phyloP scores from a whole-genome alignment of 2,329 filamentous ascomycete genomes.

The Aphanoascus verrucosus region DNA sequence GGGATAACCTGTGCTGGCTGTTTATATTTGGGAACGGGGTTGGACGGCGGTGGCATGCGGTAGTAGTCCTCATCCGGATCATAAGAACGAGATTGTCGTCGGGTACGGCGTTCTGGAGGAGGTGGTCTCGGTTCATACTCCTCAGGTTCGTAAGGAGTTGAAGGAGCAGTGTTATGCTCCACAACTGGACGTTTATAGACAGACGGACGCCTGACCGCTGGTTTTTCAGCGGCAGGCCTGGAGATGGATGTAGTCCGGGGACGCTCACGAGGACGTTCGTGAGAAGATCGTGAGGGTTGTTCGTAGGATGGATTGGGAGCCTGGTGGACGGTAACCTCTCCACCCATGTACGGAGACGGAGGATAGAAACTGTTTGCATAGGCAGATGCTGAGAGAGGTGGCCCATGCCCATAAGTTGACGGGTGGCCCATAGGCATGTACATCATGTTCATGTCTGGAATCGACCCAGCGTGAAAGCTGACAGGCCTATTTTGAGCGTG shows the following conservation, averaged over 20 bases:
- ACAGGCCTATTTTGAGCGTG: conserved; percentile 28
- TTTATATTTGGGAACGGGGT: conserved; percentile 18
- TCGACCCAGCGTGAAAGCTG: conserved; percentile 29
- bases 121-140: conserved; percentile 22
- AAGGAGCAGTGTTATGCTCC: conserved; percentile 25
- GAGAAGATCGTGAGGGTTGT: conserved; percentile 7
- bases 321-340: conserved; percentile 18
- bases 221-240: conserved; percentile 25
- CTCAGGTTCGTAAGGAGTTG: conserved; percentile 16
- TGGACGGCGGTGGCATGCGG: conserved; percentile 34
- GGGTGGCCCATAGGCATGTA: conserved; percentile 20
- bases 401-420: conserved; percentile 24
- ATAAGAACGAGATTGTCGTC: conserved; percentile 23
- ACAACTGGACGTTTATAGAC: conserved; percentile 28
- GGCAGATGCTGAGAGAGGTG: conserved; percentile 30
- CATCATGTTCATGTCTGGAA: conserved; percentile 25
- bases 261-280: conserved; percentile 8
- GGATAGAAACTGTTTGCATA: conserved; percentile 26
- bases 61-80: conserved; percentile 34
- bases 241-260: conserved; percentile 28
- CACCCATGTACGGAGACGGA: conserved; percentile 26
- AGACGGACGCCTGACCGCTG: conserved; percentile 24
- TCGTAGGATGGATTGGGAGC: conserved; percentile 15
- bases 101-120: conserved; percentile 22
- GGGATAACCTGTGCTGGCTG: conserved; percentile 28